These are phyloP conservation scores for Centaurea solstitialis DNA, from an alignment of 129 eudicot genomes.

Conservation along the genomic window DNA sequence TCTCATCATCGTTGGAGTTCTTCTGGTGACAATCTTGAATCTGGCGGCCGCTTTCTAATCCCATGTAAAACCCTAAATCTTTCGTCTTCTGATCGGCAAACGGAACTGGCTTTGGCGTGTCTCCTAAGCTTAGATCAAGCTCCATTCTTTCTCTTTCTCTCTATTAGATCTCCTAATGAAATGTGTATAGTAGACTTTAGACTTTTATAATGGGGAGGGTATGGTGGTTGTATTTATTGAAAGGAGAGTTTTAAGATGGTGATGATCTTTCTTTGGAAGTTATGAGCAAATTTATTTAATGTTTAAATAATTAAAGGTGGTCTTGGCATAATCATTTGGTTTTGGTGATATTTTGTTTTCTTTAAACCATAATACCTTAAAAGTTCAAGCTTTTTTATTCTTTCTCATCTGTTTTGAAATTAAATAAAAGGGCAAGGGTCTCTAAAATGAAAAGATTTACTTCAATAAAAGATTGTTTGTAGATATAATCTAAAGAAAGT, in stretches of 20 bases:
- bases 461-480: background rate
- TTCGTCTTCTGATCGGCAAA: constrained; percentile 40
- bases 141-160: constrained; percentile 52
- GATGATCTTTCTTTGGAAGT: constrained; percentile 33
- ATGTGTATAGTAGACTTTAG: background rate
- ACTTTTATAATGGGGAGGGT: constrained; percentile 26
- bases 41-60: constrained; percentile 24
- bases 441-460: background rate
- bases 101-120: constrained; percentile 49
- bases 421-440: background rate
- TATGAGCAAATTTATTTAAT: constrained; percentile 19
- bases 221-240: constrained; percentile 20
- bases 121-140: constrained; percentile 91
- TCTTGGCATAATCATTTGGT: constrained; percentile 43
- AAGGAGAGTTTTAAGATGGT: constrained; percentile 25
- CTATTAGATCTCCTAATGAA: constrained; percentile 27
- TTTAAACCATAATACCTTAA: constrained; percentile 23
- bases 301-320: constrained; percentile 31
- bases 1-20: constrained; percentile 11
- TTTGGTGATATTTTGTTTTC: constrained; percentile 38
- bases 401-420: constrained; percentile 8
- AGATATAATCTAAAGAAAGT: background rate
- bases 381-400: constrained; percentile 4
- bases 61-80: constrained; percentile 80
- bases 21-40: constrained; percentile 21